These are phyloP conservation scores for Fusarium humuli DNA, from an alignment of 2,329 filamentous ascomycete genomes.

Conservation along the genomic window DNA sequence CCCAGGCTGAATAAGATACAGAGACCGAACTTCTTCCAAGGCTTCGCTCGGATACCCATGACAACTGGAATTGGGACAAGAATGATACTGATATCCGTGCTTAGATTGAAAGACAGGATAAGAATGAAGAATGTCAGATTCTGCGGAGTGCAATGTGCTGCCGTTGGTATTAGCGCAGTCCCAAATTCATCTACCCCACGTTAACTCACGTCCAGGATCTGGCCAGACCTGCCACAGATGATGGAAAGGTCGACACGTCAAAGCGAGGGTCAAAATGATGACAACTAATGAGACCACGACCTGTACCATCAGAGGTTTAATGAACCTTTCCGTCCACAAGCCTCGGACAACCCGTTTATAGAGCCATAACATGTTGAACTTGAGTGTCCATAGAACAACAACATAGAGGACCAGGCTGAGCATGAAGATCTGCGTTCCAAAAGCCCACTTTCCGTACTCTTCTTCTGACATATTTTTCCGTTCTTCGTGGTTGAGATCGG, in stretches of 20 bases:
- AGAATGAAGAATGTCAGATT: conserved; percentile 49
- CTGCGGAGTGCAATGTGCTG: conserved; percentile 49
- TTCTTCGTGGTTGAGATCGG: conserved; percentile 47
- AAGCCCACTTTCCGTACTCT: conserved; percentile 46
- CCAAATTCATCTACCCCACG: accelerated
- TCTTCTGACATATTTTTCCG: conserved; percentile 47
- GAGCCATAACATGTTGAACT: conserved; percentile 57
- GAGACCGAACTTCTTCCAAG: conserved; percentile 47
- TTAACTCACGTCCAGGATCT: conserved; percentile 47
- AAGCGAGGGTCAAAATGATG: conserved; percentile 44
- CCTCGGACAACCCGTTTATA: conserved; percentile 53
- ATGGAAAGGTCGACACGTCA: conserved; percentile 51
- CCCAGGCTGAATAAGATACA: conserved; percentile 50
- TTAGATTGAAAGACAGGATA: conserved; percentile 50
- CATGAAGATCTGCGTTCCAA: conserved; percentile 53
- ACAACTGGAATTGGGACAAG: conserved; percentile 52
- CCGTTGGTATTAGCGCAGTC: neutral
- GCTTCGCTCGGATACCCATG: conserved; percentile 45
- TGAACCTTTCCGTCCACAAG: conserved; percentile 51
- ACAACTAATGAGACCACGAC: conserved; percentile 44
- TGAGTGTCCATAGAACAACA: conserved; percentile 54
- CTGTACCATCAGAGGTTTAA: conserved; percentile 51
- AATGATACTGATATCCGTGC: conserved; percentile 52
- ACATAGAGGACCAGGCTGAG: conserved; percentile 51
- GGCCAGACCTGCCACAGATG: conserved; percentile 53